These are phyloP conservation scores for Ploettnerulaceae sp. DNA, from an alignment of 2,329 filamentous ascomycete genomes.

Conservation along the genomic window DNA sequence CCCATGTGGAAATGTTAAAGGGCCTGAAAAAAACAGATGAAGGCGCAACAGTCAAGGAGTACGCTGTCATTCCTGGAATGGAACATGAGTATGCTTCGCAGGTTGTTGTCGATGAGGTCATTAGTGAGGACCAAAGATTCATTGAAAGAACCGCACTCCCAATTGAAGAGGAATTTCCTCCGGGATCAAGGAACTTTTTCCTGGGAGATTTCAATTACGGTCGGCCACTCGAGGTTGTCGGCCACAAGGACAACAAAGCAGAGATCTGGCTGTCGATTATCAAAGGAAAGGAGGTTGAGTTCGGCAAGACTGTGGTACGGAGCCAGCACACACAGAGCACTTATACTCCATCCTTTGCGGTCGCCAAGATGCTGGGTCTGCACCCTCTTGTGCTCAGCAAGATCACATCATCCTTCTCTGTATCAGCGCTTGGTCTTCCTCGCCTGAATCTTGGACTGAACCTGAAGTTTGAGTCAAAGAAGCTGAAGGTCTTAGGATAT, in stretches of 20 bases:
- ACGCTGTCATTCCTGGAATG: slow-evolving; percentile 76
- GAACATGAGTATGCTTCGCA: slow-evolving; percentile 91
- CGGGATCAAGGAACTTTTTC: slow-evolving; percentile 82
- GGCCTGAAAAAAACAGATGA: slow-evolving; percentile 87
- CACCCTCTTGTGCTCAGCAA: slow-evolving; percentile 89
- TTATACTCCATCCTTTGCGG: slow-evolving; percentile 84
- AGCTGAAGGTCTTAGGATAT: slow-evolving; percentile 93
- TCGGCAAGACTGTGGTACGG: slow-evolving; percentile 68
- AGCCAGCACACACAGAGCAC: slow-evolving; percentile 65
- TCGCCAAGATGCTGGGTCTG: slow-evolving; percentile 74
- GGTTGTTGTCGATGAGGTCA: slow-evolving; percentile 80
- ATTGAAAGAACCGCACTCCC: slow-evolving; percentile 83
- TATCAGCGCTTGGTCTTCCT: slow-evolving; percentile 68
- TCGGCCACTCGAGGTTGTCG: slow-evolving; percentile 76
- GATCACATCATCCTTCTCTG: slow-evolving; percentile 89
- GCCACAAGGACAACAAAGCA: slow-evolving; percentile 69
- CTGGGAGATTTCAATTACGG: slow-evolving; percentile 91
- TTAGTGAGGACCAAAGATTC: slow-evolving; percentile 89
- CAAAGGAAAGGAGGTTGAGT: slow-evolving; percentile 72
- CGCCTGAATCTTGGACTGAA: slow-evolving; percentile 91
- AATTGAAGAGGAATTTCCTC: slow-evolving; percentile 86
- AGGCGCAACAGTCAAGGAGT: slow-evolving; percentile 89
- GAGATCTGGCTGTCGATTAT: slow-evolving; percentile 72
- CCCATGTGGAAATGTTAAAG: slow-evolving; percentile 91
- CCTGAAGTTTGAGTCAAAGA: slow-evolving; percentile 92